Percentiles rank a stretch among this genome's conserved stretches.
These are phyloP conservation scores for Coemansia sp. DNA, from an alignment of 192 early-diverging fungal genomes.

Conservation along the genomic window DNA sequence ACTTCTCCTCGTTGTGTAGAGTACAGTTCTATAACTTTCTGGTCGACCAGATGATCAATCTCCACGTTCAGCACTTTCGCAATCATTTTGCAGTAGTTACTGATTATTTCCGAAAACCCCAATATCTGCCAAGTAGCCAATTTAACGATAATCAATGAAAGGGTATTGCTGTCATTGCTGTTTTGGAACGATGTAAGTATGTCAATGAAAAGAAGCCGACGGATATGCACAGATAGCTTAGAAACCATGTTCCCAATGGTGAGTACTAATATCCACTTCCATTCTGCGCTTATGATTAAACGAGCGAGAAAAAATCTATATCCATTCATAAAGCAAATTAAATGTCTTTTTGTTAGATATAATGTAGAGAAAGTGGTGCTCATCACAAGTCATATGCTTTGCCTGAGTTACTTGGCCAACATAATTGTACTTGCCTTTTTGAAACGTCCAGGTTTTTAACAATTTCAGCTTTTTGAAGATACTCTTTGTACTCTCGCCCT, in stretches of 20 bases:
- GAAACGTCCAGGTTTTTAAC: not conserved
- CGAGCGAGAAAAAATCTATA: slow-evolving; percentile 8
- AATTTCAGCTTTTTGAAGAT: not conserved
- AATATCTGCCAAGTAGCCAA: slow-evolving; percentile 1
- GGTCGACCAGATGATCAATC: not conserved
- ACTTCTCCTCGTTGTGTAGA: not conserved
- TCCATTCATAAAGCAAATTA: not conserved
- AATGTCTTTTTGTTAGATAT: not conserved
- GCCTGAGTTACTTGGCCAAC: not conserved
- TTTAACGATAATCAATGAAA: not conserved
- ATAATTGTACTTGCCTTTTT: slow-evolving; percentile 6
- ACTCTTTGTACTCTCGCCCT: not conserved
- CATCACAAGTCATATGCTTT: not conserved
- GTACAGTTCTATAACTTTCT: not conserved
- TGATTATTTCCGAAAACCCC: not conserved
- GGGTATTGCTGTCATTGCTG: not conserved
- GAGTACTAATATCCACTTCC: not conserved
- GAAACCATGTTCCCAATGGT: not conserved
- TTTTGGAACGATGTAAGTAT: not conserved
- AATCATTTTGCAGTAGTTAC: not conserved
- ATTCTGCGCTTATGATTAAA: not conserved
- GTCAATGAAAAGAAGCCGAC: not conserved
- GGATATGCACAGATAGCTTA: not conserved
- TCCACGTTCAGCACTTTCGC: not conserved
- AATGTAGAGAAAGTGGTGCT: not conserved